Conservation (phyloP, 192 early-diverging fungal genomes). For the Dissophora ornata region DNA sequence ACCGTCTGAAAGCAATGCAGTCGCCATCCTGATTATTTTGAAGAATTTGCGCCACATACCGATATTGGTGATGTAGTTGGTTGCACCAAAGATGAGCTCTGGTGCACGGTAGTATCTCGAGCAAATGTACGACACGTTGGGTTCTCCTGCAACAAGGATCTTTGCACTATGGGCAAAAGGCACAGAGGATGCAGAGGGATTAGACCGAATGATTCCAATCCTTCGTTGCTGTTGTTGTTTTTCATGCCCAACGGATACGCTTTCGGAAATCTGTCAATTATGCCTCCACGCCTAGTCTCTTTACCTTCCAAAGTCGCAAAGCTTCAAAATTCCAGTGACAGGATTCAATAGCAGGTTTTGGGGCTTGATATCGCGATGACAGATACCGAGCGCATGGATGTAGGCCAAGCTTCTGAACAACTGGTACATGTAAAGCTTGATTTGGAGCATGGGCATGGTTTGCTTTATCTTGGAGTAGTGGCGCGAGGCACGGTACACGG, state of each 20-base stretch:
- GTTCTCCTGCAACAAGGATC: conserved; percentile 91
- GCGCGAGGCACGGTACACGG: conserved; percentile 93
- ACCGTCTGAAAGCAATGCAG: too few species aligned
- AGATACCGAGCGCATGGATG: conserved; percentile 96
- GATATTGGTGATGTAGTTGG: conserved; percentile 89
- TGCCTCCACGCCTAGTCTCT: too few species aligned
- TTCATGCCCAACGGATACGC: too few species aligned
- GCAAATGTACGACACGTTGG: conserved; percentile 98
- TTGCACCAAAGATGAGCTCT: conserved; percentile 96
- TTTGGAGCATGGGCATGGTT: conserved; percentile 90
- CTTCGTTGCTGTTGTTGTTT: too few species aligned
- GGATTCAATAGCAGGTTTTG: conserved; percentile 97
- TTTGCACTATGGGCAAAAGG: conserved; percentile 76
- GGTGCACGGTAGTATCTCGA: conserved; percentile 97
- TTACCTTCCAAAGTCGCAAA: conserved; percentile 95
- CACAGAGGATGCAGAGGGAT: background rate
- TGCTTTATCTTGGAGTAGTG: conserved; percentile 93
- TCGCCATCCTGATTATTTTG: too few species aligned
- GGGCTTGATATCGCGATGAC: conserved; percentile 99
- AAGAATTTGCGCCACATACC: conserved; percentile 42
- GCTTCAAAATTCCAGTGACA: conserved; percentile 88
- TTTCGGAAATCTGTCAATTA: too few species aligned
- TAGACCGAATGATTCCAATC: too few species aligned
- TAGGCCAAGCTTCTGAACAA: conserved; percentile 96
- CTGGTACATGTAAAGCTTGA: conserved; percentile 99